Base-by-base conservation (phyloP, 257 asterid species). In the Ilex asprella region DNA sequence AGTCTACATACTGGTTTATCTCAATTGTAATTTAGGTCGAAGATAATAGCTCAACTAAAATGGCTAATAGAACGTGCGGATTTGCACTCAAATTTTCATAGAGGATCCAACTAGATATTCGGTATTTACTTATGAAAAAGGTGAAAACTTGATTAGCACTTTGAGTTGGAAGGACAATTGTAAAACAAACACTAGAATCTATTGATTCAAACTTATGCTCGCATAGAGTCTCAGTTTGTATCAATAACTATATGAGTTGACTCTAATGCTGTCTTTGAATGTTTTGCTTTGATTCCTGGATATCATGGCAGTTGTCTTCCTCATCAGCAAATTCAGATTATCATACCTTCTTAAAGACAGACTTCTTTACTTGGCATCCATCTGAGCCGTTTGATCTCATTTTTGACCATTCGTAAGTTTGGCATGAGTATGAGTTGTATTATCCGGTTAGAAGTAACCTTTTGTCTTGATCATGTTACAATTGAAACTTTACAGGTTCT, bases 341-440 rank as follows among this genome's bases (percentile, higher is more conserved):
- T 70, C 76, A 78, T 71, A 72, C 83, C 10, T 90, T 90, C 73
- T 55, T 85, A 16, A 82, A 79, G 79, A 59, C 84, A n/a, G 93
- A 90, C 79, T 90, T 90, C 87, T 90, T 87, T 81, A 55, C 80
- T 32, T 90, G 95, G 92, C 59, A 49, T 62, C 86, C 96, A 10
- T 60, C 84, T 64, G 77, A 83, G 62, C 74, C 75, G 79, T 85
- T 90, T 67, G 95, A 90, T 80, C 84, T 85, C 73, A 79, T 90
- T 67, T 85, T 83, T 31, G 96, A 90, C 81, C 85, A 87, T 78
- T 85, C 96, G 97, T 90, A 78, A 89, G 97, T 68, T 47, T 67
- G 64, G 10, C 51, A 12, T 62, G 14, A 12, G 31, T 31, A 30
- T 35, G 15, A 16, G 16, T 15, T 53, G 58, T 49, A 30, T 59